Conservation (phyloP, 768 basidiomycete genomes). For the Melanogaster broomeanus region DNA sequence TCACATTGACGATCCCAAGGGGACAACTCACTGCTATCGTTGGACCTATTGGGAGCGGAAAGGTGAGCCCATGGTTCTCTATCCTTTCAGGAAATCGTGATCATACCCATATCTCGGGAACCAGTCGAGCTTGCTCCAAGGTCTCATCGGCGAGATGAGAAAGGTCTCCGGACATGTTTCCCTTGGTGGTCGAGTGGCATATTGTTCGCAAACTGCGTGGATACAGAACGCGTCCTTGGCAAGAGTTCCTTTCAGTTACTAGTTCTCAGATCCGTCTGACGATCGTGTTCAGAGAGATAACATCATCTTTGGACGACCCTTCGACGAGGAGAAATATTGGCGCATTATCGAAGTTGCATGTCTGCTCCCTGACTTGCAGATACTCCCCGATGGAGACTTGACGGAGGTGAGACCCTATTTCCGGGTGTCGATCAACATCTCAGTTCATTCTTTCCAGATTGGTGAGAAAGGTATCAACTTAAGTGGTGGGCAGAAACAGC, state of each 20-base stretch:
- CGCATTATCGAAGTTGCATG: conserved; percentile 56
- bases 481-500: conserved; percentile 67
- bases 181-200: conserved; percentile 66
- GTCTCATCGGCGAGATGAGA: conserved; percentile 73
- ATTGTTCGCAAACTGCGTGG: conserved; percentile 77
- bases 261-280: neutral
- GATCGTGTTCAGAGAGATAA: conserved; percentile 54
- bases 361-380: conserved; percentile 61
- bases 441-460: conserved; percentile 43
- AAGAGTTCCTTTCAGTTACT: neutral
- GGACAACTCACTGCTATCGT: conserved; percentile 64
- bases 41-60: conserved; percentile 70
- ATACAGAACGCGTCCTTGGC: conserved; percentile 71
- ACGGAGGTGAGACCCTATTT: conserved; percentile 53
- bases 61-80: conserved; percentile 32
- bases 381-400: conserved; percentile 69
- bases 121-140: conserved; percentile 57
- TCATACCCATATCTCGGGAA: neutral
- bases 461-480: conserved; percentile 72
- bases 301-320: conserved; percentile 64
- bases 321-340: conserved; percentile 69
- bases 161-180: conserved; percentile 49
- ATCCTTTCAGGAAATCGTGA: neutral
- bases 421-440: neutral
- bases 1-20: conserved; percentile 55